Evolutionary conservation across 1,284 basidiomycete genomes (phyloP), one percentile per base, ranked within the genome.

Genomic region (Prillingera fragicola): DNA sequence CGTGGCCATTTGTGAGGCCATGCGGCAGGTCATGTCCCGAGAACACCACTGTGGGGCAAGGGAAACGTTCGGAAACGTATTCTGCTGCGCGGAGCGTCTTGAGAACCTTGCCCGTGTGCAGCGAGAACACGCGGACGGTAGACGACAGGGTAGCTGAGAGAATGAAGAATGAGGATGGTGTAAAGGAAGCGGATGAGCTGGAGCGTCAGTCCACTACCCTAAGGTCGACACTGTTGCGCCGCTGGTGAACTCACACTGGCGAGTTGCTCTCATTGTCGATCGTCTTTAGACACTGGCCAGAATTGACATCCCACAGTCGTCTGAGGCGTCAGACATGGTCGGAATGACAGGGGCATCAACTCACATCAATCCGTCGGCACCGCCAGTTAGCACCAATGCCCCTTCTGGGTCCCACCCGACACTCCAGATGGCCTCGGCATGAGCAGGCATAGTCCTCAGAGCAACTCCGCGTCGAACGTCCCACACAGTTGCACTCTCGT

Each of bases 271-370:
- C 90, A 58, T 97, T 92, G 10, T 92, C 90, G 21, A 99, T 71
- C 4, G 95, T 98, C 69, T 94, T 97, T 32, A 99, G 75, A 71
- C 95, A 99, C 68, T 97, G 91, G 2, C 92, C 95, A 0, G 90
- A 92, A 43, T 89, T 84, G 0, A 88, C 84, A 62, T 97, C 92
- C 95, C 95, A 99, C 52, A 95, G 80, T 40, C 92, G 90, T 65
- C 91, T 94, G 59, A 25, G 5, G 5, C 8, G 41, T 51, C 44
- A 45, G 40, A 24, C n/a, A n/a, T n/a, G n/a, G n/a, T n/a, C n/a
- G n/a, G n/a, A n/a, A n/a, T n/a, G n/a, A n/a, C n/a, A n/a, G n/a
- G 14, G 17, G 37, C 9, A 13, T 21, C 22, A 35, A 73, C 87
- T 65, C 57, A 94, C 90, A 98, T 92, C 37, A 96, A 72, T 2